Evolutionary conservation across 345 rosid species (phyloP), one percentile per base, ranked within the genome.

Genomic region (Gossypium longicalyx): DNA sequence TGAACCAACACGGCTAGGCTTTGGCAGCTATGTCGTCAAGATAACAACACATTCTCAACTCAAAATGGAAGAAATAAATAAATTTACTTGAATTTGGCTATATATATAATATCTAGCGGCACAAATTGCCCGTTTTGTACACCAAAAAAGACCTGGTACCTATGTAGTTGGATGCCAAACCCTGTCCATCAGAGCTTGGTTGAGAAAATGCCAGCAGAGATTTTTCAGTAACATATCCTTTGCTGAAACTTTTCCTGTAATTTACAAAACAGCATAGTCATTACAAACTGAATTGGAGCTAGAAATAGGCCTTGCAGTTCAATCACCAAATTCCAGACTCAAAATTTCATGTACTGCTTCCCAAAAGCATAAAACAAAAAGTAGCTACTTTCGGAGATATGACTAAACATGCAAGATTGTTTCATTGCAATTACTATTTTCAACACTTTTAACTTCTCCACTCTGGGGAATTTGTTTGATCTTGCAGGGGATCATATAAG

Each of bases 181-280:
- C 86, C 83, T 80, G 86, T 74, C 97, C 98, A 1, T 87, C 82
- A 19, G 87, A 81, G 60, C 84, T 89, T 69, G 98, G 95, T 34
- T 89, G 86, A 49, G 94, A 95, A 79, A 95, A 91, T 71, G 99
- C 97, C 64, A 93, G 1, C 80, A 87, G 81, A 74, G 88, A 81
- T 77, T 78, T 83, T 22, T 89, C 88, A 41, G 87, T 75, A 47
- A 66, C 77, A 66, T 71, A 67, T 13, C 84, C 90, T 67, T 15
- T 71, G 76, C 80, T 75, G 75, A 92, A 93, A 79, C 86, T 89
- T 80, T 77, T 88, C 89, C 97, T 92, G 93, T 77, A 66, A 76
- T 77, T 69, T 19, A 65, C 13, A 47, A 74, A 29, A 15, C 15
- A 43, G 4, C 20, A 51, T 4, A 34, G 5, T 62, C 67, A 34